Base-by-base conservation (phyloP, 768 basidiomycete species). In the Amylocystis lapponica region DNA sequence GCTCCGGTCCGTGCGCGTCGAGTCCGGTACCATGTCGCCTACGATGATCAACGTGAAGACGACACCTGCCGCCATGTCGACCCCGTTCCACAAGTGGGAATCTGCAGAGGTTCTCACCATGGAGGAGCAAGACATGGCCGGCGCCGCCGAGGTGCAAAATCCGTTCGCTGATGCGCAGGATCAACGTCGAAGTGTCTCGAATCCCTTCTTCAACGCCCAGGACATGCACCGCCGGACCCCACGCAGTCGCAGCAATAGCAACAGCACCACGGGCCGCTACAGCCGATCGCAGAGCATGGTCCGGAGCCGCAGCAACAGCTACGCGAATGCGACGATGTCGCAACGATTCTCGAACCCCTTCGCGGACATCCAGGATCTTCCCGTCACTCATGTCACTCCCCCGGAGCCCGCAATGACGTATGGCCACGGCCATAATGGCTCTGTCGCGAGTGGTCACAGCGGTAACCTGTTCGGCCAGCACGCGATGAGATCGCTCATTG, bases 401-500 rank as follows among this genome's bases (percentile, higher is more conserved):
- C 61, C 67, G n/a, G 66, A 63, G 45, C 53, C 11, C 69, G n/a
- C n/a, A n/a, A n/a, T n/a, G n/a, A 75, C 39, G 19, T 36, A 42
- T n/a, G 20, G 33, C 21, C 20, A 45, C 48, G 46, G 47, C 4
- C 41, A 61, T 1, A 57, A 60, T 6, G 50, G 55, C 6, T 72
- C 72, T 3, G 48, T 59, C 19, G 57, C 69, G 0, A 71, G 74
- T 13, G 58, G 58, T n/a, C 58, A 66, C 11, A 72, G 50, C 27
- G 52, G 35, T 13, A 16, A 39, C 8, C 40, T 50, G 21, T 53
- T 54, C 35, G 49, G 66, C 48, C 70, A 77, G 40, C 72, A 69
- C 34, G 81, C 81, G 13, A 61, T 86, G 51, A 70, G 69, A 55
- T 80, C 79, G n/a, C 67, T 86, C 39, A 73, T 85, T 45, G 82